Percentiles rank a stretch among this genome's conserved stretches.
phyloP scores from a whole-genome alignment of 129 eudicot genomes.

The Apium graveolens region DNA sequence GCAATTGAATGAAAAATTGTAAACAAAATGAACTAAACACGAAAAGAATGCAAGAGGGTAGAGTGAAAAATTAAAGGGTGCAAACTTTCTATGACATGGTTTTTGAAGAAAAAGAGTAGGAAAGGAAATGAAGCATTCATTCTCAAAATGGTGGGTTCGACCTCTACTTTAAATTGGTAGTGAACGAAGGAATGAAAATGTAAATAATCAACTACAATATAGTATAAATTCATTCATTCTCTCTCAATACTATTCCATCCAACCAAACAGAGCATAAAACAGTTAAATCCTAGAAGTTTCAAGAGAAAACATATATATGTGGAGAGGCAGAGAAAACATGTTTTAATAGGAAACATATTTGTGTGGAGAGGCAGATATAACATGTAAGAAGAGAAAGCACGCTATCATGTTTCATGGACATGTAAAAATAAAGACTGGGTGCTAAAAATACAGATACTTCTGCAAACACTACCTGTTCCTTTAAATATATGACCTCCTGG shows the following conservation, averaged over 20 bases:
- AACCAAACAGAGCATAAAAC: background rate
- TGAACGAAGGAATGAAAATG: background rate
- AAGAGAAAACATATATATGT: background rate
- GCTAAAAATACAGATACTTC: background rate
- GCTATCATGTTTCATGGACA: background rate
- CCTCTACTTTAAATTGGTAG: background rate
- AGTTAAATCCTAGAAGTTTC: background rate
- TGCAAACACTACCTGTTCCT: slow-evolving; percentile 53
- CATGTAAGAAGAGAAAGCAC: background rate
- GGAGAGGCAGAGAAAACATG: background rate
- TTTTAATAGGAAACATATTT: background rate
- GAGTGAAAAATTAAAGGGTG: background rate
- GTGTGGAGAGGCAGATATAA: background rate
- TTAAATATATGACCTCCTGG: slow-evolving; percentile 53
- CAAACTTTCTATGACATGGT: background rate
- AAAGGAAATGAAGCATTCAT: background rate
- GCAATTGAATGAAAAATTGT: background rate
- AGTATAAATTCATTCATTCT: background rate
- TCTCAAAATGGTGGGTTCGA: background rate
- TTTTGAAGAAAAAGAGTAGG: background rate
- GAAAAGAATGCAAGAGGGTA: background rate
- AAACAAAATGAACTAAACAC: background rate
- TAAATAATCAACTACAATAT: background rate
- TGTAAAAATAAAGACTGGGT: background rate
- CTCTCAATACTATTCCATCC: background rate